Conservation (phyloP, 75 land plant species). For the Gnetum montanum region DNA sequence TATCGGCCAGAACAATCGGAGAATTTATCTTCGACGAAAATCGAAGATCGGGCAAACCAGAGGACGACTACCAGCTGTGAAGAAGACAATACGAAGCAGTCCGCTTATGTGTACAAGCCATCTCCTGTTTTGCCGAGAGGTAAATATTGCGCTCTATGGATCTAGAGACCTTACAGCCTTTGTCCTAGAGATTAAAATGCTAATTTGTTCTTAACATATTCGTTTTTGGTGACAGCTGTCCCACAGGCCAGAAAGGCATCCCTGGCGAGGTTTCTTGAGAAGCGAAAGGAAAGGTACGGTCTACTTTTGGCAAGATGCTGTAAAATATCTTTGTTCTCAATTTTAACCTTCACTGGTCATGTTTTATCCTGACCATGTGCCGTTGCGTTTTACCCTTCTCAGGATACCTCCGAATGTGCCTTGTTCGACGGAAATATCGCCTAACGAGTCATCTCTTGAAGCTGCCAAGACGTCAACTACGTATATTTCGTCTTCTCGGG, state of each 20-base stretch:
- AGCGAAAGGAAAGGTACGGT: conserved; percentile 6
- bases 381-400: neutral
- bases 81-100: conserved; percentile 6
- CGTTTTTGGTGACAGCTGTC: conserved; percentile 4
- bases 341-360: neutral
- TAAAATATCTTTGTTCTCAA: neutral
- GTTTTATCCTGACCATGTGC: neutral
- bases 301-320: neutral
- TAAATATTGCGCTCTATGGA: neutral
- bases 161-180: no score
- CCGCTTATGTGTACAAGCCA: neutral
- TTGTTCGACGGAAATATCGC: neutral
- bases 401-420: neutral
- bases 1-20: neutral
- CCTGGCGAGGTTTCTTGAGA: conserved; percentile 14
- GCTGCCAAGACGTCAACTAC: neutral
- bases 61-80: neutral
- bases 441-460: neutral
- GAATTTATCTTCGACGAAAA: neutral
- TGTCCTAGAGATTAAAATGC: no score
- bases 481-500: neutral
- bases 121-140: neutral
- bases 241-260: conserved; percentile 13
- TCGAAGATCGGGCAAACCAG: neutral
- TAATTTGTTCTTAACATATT: neutral